Conservation (phyloP, 192 early-diverging fungal genomes). For the Anaeromyces robustus region DNA sequence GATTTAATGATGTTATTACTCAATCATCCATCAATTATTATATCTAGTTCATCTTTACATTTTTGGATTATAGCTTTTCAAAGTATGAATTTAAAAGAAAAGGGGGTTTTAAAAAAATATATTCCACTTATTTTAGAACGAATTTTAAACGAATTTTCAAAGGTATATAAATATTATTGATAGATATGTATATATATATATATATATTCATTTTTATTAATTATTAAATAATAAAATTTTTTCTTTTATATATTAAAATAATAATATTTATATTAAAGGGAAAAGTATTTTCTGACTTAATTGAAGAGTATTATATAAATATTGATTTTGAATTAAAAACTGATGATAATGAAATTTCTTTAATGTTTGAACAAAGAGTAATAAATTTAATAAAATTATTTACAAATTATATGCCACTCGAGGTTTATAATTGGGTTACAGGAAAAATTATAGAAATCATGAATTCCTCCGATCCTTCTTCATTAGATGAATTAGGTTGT, state of each 20-base stretch:
- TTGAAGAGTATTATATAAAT: neutral
- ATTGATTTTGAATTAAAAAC: neutral
- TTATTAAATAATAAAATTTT: no score
- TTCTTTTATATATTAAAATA: neutral
- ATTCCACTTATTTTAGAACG: neutral
- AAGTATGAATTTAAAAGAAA: neutral
- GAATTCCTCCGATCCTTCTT: neutral
- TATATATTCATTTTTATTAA: no score
- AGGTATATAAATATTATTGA: neutral
- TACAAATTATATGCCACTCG: neutral
- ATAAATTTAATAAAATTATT: neutral
- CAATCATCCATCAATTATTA: neutral
- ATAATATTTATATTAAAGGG: neutral
- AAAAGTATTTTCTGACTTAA: neutral
- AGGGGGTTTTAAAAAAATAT: neutral
- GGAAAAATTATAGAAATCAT: neutral
- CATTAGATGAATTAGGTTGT: neutral
- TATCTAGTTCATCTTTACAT: neutral
- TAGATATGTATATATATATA: no score
- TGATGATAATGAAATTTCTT: neutral
- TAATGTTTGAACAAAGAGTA: neutral
- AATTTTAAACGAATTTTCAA: neutral
- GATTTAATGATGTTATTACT: neutral
- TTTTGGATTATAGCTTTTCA: neutral
- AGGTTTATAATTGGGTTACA: neutral